Conservation (phyloP, 495 filamentous ascomycete species). For the Penicillium argentinense region DNA sequence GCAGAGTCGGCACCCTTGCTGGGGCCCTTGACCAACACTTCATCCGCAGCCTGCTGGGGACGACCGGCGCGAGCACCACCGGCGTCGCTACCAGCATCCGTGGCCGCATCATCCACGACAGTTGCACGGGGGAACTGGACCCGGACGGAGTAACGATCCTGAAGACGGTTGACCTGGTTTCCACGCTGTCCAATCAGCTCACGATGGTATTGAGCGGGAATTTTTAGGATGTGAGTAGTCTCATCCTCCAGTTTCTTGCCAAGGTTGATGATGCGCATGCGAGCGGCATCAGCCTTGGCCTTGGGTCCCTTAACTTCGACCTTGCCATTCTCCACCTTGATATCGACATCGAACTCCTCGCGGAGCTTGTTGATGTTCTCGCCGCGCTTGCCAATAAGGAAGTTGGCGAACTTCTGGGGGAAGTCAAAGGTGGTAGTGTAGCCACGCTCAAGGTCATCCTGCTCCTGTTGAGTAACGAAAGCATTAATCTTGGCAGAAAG, state of each 20-base stretch:
- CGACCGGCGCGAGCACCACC: slow-evolving; percentile 60
- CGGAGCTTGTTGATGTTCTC: slow-evolving; percentile 94
- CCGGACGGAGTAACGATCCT: slow-evolving; percentile 85
- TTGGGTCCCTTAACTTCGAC: slow-evolving; percentile 71
- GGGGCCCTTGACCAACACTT: slow-evolving; percentile 87
- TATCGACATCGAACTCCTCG: slow-evolving; percentile 96
- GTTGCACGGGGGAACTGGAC: slow-evolving; percentile 86
- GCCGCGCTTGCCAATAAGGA: slow-evolving; percentile 87
- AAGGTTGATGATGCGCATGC: slow-evolving; percentile 69
- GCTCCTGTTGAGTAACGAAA: slow-evolving; percentile 80
- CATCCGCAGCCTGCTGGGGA: slow-evolving; percentile 75
- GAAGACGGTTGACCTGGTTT: slow-evolving; percentile 64
- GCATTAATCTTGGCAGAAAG: slow-evolving; percentile 66
- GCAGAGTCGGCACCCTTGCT: slow-evolving; percentile 89
- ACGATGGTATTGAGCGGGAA: slow-evolving; percentile 83
- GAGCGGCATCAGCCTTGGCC: slow-evolving; percentile 80
- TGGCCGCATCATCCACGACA: slow-evolving; percentile 63
- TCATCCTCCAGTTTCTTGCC: slow-evolving; percentile 84
- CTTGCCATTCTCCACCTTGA: slow-evolving; percentile 76
- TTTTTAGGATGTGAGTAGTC: slow-evolving; percentile 79
- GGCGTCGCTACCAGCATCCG: slow-evolving; percentile 69
- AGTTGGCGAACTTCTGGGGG: slow-evolving; percentile 89
- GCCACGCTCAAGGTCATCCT: slow-evolving; percentile 85
- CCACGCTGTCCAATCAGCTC: slow-evolving; percentile 68
- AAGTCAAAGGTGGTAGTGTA: slow-evolving; percentile 85